Conservation (phyloP, 768 basidiomycete species). For the Erythrobasidium yunnanense region DNA sequence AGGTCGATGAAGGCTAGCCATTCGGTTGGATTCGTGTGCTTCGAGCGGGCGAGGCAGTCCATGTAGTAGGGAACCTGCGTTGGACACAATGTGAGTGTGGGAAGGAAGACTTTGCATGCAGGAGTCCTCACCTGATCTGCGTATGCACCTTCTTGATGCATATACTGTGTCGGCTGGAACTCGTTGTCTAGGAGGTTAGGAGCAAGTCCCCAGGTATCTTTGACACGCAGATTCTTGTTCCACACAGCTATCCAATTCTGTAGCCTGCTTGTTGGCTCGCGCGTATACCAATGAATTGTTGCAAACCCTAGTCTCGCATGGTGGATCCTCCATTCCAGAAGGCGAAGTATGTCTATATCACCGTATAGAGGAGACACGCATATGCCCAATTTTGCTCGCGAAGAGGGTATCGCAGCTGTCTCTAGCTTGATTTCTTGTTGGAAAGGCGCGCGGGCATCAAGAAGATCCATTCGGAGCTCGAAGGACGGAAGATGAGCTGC, state of each 20-base stretch:
- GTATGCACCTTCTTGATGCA: conserved; percentile 5
- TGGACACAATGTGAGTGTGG: not conserved
- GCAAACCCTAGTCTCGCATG: conserved; percentile 9
- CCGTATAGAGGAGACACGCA: conserved; percentile 19
- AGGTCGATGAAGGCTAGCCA: conserved; percentile 14
- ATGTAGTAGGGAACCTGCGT: conserved; percentile 10
- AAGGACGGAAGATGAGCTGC: not conserved
- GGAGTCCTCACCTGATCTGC: conserved; percentile 13
- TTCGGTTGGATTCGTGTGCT: not conserved
- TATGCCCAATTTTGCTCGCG: not conserved
- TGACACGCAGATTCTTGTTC: not conserved
- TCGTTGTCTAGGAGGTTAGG: not conserved
- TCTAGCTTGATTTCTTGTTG: not conserved
- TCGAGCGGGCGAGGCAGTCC: conserved; percentile 7
- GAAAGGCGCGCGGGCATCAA: not conserved
- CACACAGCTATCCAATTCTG: not conserved
- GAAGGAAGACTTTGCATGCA: not conserved
- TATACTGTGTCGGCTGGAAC: not conserved
- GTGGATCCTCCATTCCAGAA: conserved; percentile 22
- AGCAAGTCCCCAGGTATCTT: not conserved
- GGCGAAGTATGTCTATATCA: not conserved
- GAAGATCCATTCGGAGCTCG: not conserved
- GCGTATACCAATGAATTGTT: conserved; percentile 15
- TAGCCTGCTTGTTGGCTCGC: not conserved
- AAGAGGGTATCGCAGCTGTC: not conserved